These are phyloP conservation scores for Serendipita indica DNA, from an alignment of 768 basidiomycete genomes.

Conservation along the genomic window DNA sequence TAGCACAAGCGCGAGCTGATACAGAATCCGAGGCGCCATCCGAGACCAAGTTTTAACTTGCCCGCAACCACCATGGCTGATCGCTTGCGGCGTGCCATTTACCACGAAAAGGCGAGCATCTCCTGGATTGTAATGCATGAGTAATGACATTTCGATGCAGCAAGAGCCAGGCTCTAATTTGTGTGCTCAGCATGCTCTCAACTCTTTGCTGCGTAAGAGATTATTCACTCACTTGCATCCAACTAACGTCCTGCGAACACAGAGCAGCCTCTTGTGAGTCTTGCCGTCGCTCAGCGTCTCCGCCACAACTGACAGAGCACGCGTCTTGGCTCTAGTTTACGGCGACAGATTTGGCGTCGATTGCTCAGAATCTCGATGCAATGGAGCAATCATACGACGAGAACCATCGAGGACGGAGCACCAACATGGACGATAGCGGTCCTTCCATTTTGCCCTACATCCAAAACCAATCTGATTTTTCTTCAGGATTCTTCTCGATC, in stretches of 20 bases:
- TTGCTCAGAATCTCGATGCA: conserved; percentile 52
- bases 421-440: conserved; percentile 91
- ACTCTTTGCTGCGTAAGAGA: conserved; percentile 66
- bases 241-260: neutral
- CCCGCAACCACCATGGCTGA: conserved; percentile 34
- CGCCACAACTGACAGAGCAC: conserved; percentile 14
- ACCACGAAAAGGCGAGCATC: conserved; percentile 40
- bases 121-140: neutral
- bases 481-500: conserved; percentile 75
- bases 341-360: conserved; percentile 60
- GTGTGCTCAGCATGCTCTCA: conserved; percentile 78
- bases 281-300: neutral
- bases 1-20: conserved; percentile 14
- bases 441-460: conserved; percentile 7
- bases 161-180: conserved; percentile 70
- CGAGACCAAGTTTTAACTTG: neutral
- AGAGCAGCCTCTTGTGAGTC: neutral
- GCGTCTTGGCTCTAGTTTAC: conserved; percentile 39
- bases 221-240: too few species aligned
- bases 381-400: conserved; percentile 47
- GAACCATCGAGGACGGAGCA: conserved; percentile 30
- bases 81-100: conserved; percentile 46
- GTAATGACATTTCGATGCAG: conserved; percentile 8
- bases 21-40: conserved; percentile 2
- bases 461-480: neutral